phyloP scores from a whole-genome alignment of 352 stramenopile genomes.

The Phytophthora constricta region DNA sequence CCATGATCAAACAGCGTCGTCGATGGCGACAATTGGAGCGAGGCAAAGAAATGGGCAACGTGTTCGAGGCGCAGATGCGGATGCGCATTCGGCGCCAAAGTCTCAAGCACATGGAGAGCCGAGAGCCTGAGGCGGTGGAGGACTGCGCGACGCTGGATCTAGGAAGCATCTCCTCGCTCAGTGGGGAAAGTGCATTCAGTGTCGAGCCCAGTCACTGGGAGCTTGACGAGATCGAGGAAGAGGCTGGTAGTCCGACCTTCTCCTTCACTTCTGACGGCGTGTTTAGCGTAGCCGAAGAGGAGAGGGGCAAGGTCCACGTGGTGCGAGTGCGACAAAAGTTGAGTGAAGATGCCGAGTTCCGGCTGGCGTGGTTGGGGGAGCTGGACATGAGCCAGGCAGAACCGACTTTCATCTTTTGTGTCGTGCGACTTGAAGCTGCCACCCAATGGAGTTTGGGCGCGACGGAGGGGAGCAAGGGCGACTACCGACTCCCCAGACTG shows the following conservation, averaged over 20 bases:
- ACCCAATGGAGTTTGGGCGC: conserved; percentile 27
- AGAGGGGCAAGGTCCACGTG: conserved; percentile 19
- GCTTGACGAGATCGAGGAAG: conserved; percentile 24
- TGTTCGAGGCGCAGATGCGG: conserved; percentile 43
- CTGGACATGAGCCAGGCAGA: conserved; percentile 26
- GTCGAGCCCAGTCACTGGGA: conserved; percentile 9
- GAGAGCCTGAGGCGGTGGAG: not conserved
- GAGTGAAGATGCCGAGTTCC: conserved; percentile 24
- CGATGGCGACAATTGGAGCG: conserved; percentile 29
- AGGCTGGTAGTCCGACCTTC: conserved; percentile 17
- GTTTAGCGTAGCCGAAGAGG: not conserved
- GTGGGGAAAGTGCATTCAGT: not conserved
- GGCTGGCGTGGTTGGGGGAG: conserved; percentile 21
- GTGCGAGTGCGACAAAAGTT: conserved; percentile 26
- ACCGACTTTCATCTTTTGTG: conserved; percentile 31
- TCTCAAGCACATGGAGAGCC: conserved; percentile 26
- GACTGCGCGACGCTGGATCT: conserved; percentile 37
- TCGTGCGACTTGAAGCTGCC: conserved; percentile 13
- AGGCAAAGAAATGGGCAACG: conserved; percentile 23
- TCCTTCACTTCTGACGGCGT: conserved; percentile 1
- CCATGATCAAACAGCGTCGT: conserved; percentile 24
- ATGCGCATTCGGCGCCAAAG: conserved; percentile 36
- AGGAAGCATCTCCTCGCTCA: conserved; percentile 11
- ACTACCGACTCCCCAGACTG: conserved; percentile 31
- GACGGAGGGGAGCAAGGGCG: conserved; percentile 27